These are phyloP conservation scores for Phoma sp. DNA, from an alignment of 2,329 filamentous ascomycete species.

Conservation along the genomic window DNA sequence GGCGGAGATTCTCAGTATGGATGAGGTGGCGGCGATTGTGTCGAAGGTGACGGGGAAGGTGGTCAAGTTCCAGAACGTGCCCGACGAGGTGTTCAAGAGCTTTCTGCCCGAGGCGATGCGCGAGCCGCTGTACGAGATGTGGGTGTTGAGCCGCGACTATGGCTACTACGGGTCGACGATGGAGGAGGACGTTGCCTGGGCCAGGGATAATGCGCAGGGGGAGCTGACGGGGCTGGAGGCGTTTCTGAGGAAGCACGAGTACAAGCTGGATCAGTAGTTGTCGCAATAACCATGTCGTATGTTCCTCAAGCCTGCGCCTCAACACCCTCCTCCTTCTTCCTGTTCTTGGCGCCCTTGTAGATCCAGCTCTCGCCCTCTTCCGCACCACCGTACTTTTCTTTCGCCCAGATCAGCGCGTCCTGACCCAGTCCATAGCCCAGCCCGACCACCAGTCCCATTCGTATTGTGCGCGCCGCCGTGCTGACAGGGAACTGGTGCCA, in stretches of 20 bases:
- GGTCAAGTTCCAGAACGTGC: constrained; percentile 31
- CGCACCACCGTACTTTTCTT: constrained; percentile 23
- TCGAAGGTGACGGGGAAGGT: constrained; percentile 50
- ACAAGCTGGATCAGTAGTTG: constrained; percentile 20
- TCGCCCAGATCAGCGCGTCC: constrained; percentile 73
- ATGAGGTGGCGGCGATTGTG: constrained; percentile 51
- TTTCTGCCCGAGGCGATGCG: constrained; percentile 27
- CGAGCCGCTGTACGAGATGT: constrained; percentile 38
- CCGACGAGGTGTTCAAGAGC: constrained; percentile 36
- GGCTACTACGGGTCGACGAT: constrained; percentile 38
- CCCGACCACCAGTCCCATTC: constrained; percentile 78
- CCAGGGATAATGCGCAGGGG: constrained; percentile 30
- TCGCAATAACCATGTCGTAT: background rate
- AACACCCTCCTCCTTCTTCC: constrained; percentile 7
- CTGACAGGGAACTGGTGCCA: constrained; percentile 82
- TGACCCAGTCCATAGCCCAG: constrained; percentile 81
- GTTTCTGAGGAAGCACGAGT: constrained; percentile 32
- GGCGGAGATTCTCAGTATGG: constrained; percentile 47
- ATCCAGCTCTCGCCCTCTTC: constrained; percentile 50
- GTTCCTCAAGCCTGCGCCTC: background rate
- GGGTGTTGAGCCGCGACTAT: constrained; percentile 31
- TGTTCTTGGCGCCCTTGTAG: constrained; percentile 49
- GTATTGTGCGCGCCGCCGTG: constrained; percentile 67
- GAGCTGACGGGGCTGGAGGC: constrained; percentile 35
- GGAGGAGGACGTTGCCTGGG: constrained; percentile 36